Conservation (phyloP, 768 basidiomycete genomes). For the Lactifluus piperatus region DNA sequence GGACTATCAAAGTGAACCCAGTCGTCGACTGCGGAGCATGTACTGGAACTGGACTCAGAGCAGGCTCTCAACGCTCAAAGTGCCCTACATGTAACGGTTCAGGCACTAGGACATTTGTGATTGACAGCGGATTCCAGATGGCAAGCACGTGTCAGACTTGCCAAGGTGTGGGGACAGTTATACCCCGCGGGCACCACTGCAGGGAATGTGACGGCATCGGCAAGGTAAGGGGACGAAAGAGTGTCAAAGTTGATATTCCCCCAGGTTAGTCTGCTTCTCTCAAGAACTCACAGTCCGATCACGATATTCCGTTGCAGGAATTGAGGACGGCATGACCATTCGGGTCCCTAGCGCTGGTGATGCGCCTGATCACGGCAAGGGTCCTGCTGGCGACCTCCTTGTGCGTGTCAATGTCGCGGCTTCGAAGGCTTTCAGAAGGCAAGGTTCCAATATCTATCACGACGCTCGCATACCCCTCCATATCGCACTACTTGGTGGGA, state of each 20-base stretch:
- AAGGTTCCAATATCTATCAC: slow-evolving; percentile 88
- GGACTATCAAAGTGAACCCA: slow-evolving; percentile 68
- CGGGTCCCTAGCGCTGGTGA: slow-evolving; percentile 78
- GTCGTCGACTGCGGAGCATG: slow-evolving; percentile 81
- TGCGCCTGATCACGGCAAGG: slow-evolving; percentile 71
- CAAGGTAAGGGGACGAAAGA: slow-evolving; percentile 71
- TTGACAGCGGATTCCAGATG: slow-evolving; percentile 96
- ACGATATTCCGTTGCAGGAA: slow-evolving; percentile 40
- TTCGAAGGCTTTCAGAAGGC: slow-evolving; percentile 80
- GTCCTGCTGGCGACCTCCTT: slow-evolving; percentile 74
- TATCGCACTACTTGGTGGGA: slow-evolving; percentile 86
- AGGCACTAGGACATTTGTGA: slow-evolving; percentile 80
- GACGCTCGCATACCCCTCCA: slow-evolving; percentile 86
- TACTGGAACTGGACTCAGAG: slow-evolving; percentile 77
- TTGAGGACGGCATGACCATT: slow-evolving; percentile 92
- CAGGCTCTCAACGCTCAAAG: slow-evolving; percentile 71
- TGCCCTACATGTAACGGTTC: slow-evolving; percentile 80
- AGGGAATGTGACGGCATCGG: slow-evolving; percentile 78
- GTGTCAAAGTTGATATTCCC: slow-evolving; percentile 76
- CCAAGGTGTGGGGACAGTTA: slow-evolving; percentile 67
- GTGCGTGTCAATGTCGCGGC: slow-evolving; percentile 78
- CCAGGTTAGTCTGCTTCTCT: slow-evolving; percentile 49
- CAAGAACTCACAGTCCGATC: not conserved
- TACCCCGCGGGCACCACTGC: slow-evolving; percentile 75
- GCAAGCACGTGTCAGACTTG: slow-evolving; percentile 82